Evolutionary conservation across 441 rosid genomes (phyloP).

Genomic region (Adansonia rubrostipa): DNA sequence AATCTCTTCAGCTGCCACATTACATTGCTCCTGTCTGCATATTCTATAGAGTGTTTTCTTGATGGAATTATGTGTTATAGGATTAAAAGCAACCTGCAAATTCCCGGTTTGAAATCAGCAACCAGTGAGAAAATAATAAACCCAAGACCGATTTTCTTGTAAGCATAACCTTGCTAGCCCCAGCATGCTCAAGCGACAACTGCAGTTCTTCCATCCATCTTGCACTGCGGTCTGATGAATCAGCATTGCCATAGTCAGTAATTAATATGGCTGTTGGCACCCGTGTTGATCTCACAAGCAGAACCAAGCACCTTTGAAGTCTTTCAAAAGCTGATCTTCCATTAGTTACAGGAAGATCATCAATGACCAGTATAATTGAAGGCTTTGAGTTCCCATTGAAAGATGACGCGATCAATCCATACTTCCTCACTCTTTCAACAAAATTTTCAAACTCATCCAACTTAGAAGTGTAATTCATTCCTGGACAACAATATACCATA

Average conservation of each 20-base stretch:
- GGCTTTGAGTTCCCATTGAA: constrained; percentile 41
- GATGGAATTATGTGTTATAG: constrained; percentile 75
- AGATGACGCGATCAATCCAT: constrained; percentile 62
- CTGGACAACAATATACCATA: constrained; percentile 39
- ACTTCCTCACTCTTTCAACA: constrained; percentile 74
- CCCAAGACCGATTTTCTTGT: constrained; percentile 31
- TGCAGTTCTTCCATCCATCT: constrained; percentile 66
- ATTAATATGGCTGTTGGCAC: constrained; percentile 71
- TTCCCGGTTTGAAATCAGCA: constrained; percentile 35
- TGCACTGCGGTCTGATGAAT: constrained; percentile 58
- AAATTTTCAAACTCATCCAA: constrained; percentile 87
- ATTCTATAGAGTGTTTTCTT: constrained; percentile 73
- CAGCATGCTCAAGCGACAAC: constrained; percentile 70
- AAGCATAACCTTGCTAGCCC: constrained; percentile 79
- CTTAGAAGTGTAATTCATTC: constrained; percentile 76
- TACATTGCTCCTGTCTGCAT: constrained; percentile 68
- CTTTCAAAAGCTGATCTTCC: constrained; percentile 73
- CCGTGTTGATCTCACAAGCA: constrained; percentile 68
- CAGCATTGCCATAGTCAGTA: constrained; percentile 58
- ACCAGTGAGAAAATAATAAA: constrained; percentile 16
- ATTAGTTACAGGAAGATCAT: constrained; percentile 83
- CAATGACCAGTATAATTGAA: constrained; percentile 64
- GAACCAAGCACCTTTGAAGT: constrained; percentile 67
- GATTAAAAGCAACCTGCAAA: constrained; percentile 83
- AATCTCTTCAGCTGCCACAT: constrained; percentile 60